Evolutionary conservation across 345 rosid genomes (phyloP).

Genomic region (Citrus reticulata): DNA sequence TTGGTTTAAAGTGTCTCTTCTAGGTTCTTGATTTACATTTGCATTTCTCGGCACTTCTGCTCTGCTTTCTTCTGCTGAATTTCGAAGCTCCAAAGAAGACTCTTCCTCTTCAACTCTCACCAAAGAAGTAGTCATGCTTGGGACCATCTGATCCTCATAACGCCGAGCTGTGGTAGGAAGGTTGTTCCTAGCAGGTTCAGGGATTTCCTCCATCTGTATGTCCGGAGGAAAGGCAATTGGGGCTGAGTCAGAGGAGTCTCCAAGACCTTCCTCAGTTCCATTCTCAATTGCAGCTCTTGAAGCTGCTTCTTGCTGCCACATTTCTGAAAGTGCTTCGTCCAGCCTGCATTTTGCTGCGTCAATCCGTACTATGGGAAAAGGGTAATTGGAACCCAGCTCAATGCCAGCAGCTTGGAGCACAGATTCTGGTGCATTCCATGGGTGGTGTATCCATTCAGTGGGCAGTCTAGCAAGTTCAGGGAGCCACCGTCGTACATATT

Average conservation of each 20-base stretch:
- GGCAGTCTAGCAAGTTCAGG: conserved; percentile 97
- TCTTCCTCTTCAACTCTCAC: conserved; percentile 74
- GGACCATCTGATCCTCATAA: conserved; percentile 98
- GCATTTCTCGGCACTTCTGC: conserved; percentile 82
- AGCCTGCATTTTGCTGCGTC: conserved; percentile 83
- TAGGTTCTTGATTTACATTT: conserved; percentile 49
- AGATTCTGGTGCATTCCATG: conserved; percentile 93
- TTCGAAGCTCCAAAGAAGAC: conserved; percentile 53
- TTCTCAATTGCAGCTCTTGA: conserved; percentile 93
- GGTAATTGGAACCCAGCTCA: conserved; percentile 96
- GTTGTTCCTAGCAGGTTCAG: conserved; percentile 52
- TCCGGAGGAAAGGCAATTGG: conserved; percentile 81
- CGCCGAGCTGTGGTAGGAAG: conserved; percentile 36
- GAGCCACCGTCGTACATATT: conserved; percentile 96
- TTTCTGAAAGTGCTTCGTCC: conserved; percentile 76
- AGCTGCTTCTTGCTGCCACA: conserved; percentile 97
- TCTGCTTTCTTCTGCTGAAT: conserved; percentile 53
- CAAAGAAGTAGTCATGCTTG: conserved; percentile 81
- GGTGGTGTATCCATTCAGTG: conserved; percentile 99
- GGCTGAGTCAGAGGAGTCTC: conserved; percentile 74
- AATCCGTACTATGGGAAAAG: conserved; percentile 74
- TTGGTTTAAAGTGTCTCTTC: conserved; percentile 38
- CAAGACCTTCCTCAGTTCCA: conserved; percentile 97
- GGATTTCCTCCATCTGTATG: conserved; percentile 58
- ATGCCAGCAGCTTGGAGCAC: conserved; percentile 97